These are phyloP conservation scores for Saccharomyces hybrid DNA, from an alignment of 1,139 yeast genomes.

Conservation along the genomic window DNA sequence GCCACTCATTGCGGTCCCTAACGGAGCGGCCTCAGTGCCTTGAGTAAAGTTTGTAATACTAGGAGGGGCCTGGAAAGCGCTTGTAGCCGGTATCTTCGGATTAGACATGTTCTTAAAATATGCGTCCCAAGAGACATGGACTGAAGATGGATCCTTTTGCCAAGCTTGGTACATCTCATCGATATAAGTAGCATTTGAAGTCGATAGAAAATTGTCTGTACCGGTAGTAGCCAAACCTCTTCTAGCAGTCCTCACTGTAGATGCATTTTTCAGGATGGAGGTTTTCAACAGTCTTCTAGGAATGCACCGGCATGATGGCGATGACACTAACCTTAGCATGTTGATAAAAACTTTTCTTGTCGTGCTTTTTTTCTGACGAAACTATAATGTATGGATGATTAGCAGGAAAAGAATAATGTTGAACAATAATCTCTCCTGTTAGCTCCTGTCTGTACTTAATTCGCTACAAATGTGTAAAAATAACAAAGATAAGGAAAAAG, in stretches of 20 bases:
- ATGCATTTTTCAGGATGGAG: neutral
- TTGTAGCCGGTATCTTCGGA: constrained; percentile 57
- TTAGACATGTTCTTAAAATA: constrained; percentile 85
- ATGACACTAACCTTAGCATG: constrained; percentile 7
- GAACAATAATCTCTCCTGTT: neutral
- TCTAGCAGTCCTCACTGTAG: neutral
- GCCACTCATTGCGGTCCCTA: constrained; percentile 34
- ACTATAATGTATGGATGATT: neutral
- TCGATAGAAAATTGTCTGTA: constrained; percentile 67
- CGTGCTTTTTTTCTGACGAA: neutral
- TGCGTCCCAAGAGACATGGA: constrained; percentile 93
- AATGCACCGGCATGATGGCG: neutral
- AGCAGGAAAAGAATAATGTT: neutral
- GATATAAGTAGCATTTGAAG: constrained; percentile 82
- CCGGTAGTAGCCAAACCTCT: constrained; percentile 4
- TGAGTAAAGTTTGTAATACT: constrained; percentile 53
- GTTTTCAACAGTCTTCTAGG: constrained; percentile 5
- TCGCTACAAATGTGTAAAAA: neutral
- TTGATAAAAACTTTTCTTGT: neutral
- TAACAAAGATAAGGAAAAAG: neutral
- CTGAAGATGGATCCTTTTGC: constrained; percentile 82
- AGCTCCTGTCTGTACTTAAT: neutral
- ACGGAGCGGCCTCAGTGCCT: constrained; percentile 54
- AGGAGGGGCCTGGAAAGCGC: constrained; percentile 88
- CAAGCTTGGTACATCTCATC: constrained; percentile 98